Base-by-base conservation (phyloP, 2,329 filamentous ascomycete genomes). In the Tothia fuscella region DNA sequence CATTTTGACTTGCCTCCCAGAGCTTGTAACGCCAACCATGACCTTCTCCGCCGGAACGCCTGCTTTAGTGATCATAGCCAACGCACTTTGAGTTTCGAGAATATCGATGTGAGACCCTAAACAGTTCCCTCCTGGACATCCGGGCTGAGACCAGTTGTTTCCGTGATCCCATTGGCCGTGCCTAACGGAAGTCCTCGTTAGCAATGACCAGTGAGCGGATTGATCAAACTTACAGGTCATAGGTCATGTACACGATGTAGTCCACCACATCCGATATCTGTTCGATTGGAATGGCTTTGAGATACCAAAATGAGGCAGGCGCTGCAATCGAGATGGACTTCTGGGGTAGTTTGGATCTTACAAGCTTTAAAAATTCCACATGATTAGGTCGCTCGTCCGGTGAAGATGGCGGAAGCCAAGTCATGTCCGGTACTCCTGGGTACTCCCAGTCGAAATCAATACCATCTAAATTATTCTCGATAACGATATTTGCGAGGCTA, bases 391-490 rank as follows among this genome's bases (percentile, higher is more conserved):
- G 59, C 20, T 64, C 59, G 1, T 44, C 42, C 0, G 39, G 16
- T 28, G 44, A 31, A 3, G 52, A 60, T 1, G 52, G 12, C 0
- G 61, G 61, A 30, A 62, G 57, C 2, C 52, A 60, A 1, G 56
- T 56, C 30, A 64, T 59, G 46, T 64, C 61, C 10, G 56, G 53
- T 4, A 46, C 52, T 6, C 14, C 49, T 19, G 53, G 51, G 25
- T 69, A 68, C 42, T 68, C 66, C 68, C 67, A 72, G 47, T 69
- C 65, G 31, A 68, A 50, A 33, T 68, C 65, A 7, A 68, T 39
- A 2, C 58, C 59, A 39, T 61, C 55, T 1, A 58, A 47, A 5
- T 47, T 31, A 29, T 59, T 13, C 3, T 45, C 13, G 0, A 43
- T 46, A 2, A 56, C 12, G 31, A 58, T 58, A 2, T 38, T 22